These are phyloP conservation scores for Trametes sp. DNA, from an alignment of 1,284 basidiomycete genomes.

Conservation along the genomic window DNA sequence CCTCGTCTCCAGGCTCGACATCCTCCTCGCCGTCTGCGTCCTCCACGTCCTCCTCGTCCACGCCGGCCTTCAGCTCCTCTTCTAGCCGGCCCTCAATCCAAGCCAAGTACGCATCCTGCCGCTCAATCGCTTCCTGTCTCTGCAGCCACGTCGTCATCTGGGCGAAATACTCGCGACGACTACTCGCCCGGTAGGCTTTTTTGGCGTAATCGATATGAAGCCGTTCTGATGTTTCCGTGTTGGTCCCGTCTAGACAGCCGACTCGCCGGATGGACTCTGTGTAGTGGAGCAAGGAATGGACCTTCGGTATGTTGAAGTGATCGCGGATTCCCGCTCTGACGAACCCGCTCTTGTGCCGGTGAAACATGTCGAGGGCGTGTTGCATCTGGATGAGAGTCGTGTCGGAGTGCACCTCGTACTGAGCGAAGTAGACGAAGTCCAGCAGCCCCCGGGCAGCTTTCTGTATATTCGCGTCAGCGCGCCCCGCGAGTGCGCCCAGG, in stretches of 20 bases:
- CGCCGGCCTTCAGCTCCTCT: neutral
- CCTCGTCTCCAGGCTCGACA: too few relatives aligned
- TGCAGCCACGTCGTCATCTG: conserved; percentile 44
- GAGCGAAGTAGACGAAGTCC: conserved; percentile 35
- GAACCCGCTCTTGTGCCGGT: conserved; percentile 34
- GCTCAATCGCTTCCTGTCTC: conserved; percentile 23
- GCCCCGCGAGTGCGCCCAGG: conserved; percentile 32
- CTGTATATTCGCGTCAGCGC: conserved; percentile 24
- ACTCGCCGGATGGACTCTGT: conserved; percentile 35
- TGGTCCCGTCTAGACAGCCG: conserved; percentile 43
- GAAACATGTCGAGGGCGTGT: conserved; percentile 30
- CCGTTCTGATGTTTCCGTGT: conserved; percentile 40
- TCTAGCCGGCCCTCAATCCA: neutral
- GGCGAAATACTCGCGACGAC: conserved; percentile 33
- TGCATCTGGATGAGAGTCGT: conserved; percentile 30
- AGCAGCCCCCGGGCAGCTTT: conserved; percentile 24
- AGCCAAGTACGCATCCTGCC: neutral
- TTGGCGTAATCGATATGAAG: conserved; percentile 42
- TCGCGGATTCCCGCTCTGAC: conserved; percentile 32
- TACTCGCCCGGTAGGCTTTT: conserved; percentile 37
- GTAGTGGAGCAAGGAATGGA: conserved; percentile 47
- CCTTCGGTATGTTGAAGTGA: conserved; percentile 50
- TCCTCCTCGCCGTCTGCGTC: too few relatives aligned
- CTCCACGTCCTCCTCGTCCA: neutral
- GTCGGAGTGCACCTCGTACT: conserved; percentile 33